phyloP scores from a whole-genome alignment of 2,329 filamentous ascomycete species.

The Ophiocordyceps camponoti-floridani region DNA sequence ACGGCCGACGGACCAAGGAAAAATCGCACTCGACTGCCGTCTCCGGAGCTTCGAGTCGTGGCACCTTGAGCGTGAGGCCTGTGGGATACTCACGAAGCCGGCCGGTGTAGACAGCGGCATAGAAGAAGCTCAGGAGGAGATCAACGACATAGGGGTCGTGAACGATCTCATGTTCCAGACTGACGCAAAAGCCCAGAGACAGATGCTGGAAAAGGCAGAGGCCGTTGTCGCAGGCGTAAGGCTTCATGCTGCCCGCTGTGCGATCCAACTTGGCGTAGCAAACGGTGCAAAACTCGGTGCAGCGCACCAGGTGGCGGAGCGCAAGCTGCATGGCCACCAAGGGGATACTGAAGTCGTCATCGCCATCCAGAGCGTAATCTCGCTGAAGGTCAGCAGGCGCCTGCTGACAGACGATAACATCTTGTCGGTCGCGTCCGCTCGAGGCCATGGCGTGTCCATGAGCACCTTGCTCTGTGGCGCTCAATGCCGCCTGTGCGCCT shows the following conservation, averaged over 20 bases:
- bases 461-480: background rate
- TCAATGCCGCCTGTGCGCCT: background rate
- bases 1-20: background rate
- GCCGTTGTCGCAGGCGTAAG: constrained; percentile 57
- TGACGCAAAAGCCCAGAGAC: constrained; percentile 67
- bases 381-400: constrained; percentile 6
- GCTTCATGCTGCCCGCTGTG: constrained; percentile 53
- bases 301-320: constrained; percentile 59
- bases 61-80: constrained; percentile 19
- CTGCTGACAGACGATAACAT: constrained; percentile 1
- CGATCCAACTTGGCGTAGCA: constrained; percentile 54
- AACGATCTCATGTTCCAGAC: constrained; percentile 68
- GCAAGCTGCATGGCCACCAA: constrained; percentile 55
- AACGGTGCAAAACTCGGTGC: constrained; percentile 73
- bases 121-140: constrained; percentile 69
- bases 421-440: too few species aligned
- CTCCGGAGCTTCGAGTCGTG: background rate
- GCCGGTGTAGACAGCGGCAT: constrained; percentile 29
- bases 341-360: constrained; percentile 27
- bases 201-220: constrained; percentile 84
- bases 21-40: background rate
- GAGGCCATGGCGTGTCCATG: too few species aligned
- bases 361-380: constrained; percentile 14
- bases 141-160: constrained; percentile 71
- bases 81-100: constrained; percentile 24